Base-by-base conservation (phyloP, 164 flowering plant species). In the Nymphaea colorata region DNA sequence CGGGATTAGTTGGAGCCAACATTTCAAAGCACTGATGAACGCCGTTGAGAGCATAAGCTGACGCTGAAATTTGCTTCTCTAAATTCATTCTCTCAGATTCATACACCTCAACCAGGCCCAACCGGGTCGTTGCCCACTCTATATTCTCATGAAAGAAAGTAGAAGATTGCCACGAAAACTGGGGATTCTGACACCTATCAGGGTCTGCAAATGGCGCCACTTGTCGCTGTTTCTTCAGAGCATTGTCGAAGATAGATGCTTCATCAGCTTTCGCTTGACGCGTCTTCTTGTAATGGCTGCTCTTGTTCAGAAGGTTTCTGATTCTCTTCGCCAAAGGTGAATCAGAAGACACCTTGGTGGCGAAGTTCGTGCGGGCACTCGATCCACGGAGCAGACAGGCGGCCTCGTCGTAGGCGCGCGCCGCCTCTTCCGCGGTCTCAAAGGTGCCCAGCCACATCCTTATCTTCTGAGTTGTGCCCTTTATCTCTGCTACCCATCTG, bases 391-490 rank as follows among this genome's bases (percentile, higher is more conserved):
- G 93, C 51, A 86, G 93, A 67, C 91, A 86, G 16, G 96, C 96
- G n/a, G 96, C 96, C 71, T 90, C 88, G 65, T 90, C 96, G 62
- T 90, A 90, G 14, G 96, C 96, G 55, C 84, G 72, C 5, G 92
- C 96, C 43, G 96, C 96, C 70, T 84, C 95, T 74, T 85, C 95
- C 0, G 95, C 91, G 0, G 91, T 90, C 77, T 90, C 91, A 55
- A 82, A 90, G 6, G 96, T 90, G 43, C 96, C 96, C 2, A 90
- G 84, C 96, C 96, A 90, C 91, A 90, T 85, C 78, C 96, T 79
- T 42, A 90, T 90, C 85, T 87, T 90, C 63, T 87, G 87, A 43
- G 88, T 90, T 43, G 96, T 87, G 82, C 87, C 90, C 65, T 90
- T 90, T 74, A 90, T 90, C 76, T 90, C 96, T 41, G 96, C 96